A percentile compares a stretch with the other conserved stretches of the same genome.
Conservation (phyloP, 805 yeast genomes). For the Candida ficus region DNA sequence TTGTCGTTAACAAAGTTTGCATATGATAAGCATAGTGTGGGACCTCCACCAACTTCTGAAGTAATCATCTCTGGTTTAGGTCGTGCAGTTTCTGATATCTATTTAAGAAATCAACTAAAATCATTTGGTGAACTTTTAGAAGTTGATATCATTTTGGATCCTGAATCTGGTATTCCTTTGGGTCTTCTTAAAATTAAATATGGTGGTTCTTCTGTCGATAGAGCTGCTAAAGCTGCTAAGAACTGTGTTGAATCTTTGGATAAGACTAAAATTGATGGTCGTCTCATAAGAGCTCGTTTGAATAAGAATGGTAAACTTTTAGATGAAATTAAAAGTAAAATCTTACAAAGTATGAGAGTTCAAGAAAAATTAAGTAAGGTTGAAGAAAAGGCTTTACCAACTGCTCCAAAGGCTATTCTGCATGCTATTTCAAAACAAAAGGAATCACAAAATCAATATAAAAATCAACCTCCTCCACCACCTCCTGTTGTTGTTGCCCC, state of each 20-base stretch:
- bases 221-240: slow-evolving; percentile 43
- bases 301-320: slow-evolving; percentile 34
- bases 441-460: neutral
- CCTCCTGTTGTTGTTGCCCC: neutral
- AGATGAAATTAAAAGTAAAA: slow-evolving; percentile 23
- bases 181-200: slow-evolving; percentile 65
- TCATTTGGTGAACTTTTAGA: slow-evolving; percentile 60
- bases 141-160: slow-evolving; percentile 58
- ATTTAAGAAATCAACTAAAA: slow-evolving; percentile 48
- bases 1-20: slow-evolving; percentile 30
- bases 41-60: slow-evolving; percentile 68
- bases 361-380: slow-evolving; percentile 18
- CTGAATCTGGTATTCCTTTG: slow-evolving; percentile 70
- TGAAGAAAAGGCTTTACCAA: slow-evolving; percentile 22
- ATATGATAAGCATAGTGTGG: slow-evolving; percentile 69
- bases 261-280: slow-evolving; percentile 46
- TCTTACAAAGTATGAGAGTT: slow-evolving; percentile 3
- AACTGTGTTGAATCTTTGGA: slow-evolving; percentile 38
- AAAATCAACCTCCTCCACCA: neutral
- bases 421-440: slow-evolving; percentile 13
- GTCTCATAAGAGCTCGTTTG: slow-evolving; percentile 45
- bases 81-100: slow-evolving; percentile 39
- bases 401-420: slow-evolving; percentile 25
- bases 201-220: slow-evolving; percentile 44
- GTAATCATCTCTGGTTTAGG: slow-evolving; percentile 68